Percentiles rank a stretch among this genome's conserved stretches.
Evolutionary conservation across 2,329 filamentous ascomycete genomes (phyloP).

Genomic region (Pseudogymnoascus sp.): DNA sequence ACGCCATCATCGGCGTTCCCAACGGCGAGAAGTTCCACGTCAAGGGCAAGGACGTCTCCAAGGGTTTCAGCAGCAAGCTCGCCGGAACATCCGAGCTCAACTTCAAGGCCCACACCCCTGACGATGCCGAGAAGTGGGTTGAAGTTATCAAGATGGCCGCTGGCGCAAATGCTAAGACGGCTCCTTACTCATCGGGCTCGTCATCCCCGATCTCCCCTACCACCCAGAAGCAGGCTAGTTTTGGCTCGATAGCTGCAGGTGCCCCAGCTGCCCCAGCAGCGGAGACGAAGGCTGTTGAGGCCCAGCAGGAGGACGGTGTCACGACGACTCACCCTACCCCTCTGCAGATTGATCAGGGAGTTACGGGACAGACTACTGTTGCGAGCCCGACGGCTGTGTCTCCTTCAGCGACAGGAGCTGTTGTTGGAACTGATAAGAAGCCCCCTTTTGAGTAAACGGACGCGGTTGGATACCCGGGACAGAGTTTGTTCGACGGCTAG

Average conservation of each 20-base stretch:
- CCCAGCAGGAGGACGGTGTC: neutral
- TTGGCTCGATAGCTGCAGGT: neutral
- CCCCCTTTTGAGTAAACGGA: neutral
- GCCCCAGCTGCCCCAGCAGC: neutral
- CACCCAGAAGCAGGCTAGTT: neutral
- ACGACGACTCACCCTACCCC: constrained; percentile 13
- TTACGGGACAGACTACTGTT: constrained; percentile 21
- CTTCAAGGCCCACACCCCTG: constrained; percentile 79
- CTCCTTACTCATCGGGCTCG: neutral
- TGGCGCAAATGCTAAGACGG: constrained; percentile 6
- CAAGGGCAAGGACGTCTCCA: constrained; percentile 87
- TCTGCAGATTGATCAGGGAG: constrained; percentile 17
- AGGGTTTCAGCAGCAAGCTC: constrained; percentile 72
- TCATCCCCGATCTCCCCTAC: constrained; percentile 8
- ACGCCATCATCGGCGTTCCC: constrained; percentile 66
- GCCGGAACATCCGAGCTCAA: constrained; percentile 69
- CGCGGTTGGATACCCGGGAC: neutral
- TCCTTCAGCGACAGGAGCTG: constrained; percentile 9
- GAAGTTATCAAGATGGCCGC: constrained; percentile 47
- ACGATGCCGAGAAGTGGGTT: constrained; percentile 80
- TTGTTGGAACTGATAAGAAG: neutral
- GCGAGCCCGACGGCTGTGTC: constrained; percentile 19
- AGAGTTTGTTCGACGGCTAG: neutral
- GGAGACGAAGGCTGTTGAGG: neutral
- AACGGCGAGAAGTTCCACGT: constrained; percentile 82